phyloP scores from a whole-genome alignment of 306 rosid genomes.

The Lotus japonicus region DNA sequence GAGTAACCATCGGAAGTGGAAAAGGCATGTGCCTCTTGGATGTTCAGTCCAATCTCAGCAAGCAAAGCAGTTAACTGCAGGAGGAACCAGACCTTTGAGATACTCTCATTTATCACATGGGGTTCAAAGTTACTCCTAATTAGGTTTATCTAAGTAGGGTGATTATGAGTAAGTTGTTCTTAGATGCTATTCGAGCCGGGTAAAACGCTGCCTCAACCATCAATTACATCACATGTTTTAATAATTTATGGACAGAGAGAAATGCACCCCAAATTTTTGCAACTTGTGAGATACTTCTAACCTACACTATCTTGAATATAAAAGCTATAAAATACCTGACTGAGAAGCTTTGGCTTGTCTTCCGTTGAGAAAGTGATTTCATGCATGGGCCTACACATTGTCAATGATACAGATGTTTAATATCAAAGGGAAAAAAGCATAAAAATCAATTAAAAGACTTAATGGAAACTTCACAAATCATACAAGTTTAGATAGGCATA shows the following conservation, averaged over 20 bases:
- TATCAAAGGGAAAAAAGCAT: neutral
- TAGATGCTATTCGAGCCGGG: neutral
- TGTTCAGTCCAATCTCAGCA: conserved; percentile 91
- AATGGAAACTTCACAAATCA: neutral
- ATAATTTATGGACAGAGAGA: neutral
- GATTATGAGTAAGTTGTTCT: neutral
- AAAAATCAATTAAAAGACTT: conserved; percentile 5
- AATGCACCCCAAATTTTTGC: neutral
- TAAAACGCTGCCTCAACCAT: conserved; percentile 13
- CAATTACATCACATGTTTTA: neutral
- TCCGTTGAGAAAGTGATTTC: conserved; percentile 94
- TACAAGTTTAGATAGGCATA: conserved; percentile 13
- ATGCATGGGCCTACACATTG: conserved; percentile 90
- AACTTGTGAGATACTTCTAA: neutral
- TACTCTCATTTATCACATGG: neutral
- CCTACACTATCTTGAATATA: neutral
- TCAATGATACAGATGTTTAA: conserved; percentile 22
- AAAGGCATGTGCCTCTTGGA: conserved; percentile 99
- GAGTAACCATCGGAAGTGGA: conserved; percentile 91
- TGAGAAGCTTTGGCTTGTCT: conserved; percentile 94
- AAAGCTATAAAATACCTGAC: conserved; percentile 65
- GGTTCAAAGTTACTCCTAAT: conserved; percentile 8
- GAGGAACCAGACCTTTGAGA: conserved; percentile 20
- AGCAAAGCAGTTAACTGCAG: conserved; percentile 94
- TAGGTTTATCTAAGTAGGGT: conserved; percentile 6